These are phyloP conservation scores for Urtica urens DNA, from an alignment of 306 rosid species.

Conservation along the genomic window DNA sequence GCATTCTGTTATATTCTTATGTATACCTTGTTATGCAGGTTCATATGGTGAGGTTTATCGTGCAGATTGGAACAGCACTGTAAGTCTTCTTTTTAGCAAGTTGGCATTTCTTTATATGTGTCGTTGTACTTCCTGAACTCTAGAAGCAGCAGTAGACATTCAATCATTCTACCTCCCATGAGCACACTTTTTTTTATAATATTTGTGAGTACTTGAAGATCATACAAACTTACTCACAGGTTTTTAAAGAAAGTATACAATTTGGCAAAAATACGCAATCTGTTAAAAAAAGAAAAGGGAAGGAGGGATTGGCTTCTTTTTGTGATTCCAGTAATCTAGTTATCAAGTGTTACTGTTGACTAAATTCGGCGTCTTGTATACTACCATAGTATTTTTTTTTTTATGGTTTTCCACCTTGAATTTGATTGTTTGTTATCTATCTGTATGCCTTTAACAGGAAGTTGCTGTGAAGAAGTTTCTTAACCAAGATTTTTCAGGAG, in stretches of 20 bases:
- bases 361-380: too few relatives aligned
- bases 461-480: slow-evolving; percentile 99
- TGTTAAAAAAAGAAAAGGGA: too few relatives aligned
- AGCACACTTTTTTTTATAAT: slow-evolving; percentile 11
- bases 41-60: slow-evolving; percentile 89
- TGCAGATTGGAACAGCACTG: slow-evolving; percentile 89
- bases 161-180: slow-evolving; percentile 1
- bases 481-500: slow-evolving; percentile 93
- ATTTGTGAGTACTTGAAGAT: slow-evolving; percentile 4
- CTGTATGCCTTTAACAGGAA: slow-evolving; percentile 50
- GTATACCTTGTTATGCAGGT: slow-evolving; percentile 25
- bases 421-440: slow-evolving; percentile 3
- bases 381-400: background rate
- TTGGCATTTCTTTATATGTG: background rate
- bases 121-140: background rate
- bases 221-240: background rate
- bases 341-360: too few relatives aligned
- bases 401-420: background rate
- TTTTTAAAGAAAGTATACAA: background rate
- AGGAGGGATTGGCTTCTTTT: too few relatives aligned
- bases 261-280: background rate
- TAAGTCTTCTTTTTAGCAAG: slow-evolving; percentile 35
- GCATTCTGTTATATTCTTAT: background rate
- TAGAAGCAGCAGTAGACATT: background rate
- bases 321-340: too few relatives aligned